Base-by-base conservation (phyloP, 805 yeast species). In the Novakomyces olei region DNA sequence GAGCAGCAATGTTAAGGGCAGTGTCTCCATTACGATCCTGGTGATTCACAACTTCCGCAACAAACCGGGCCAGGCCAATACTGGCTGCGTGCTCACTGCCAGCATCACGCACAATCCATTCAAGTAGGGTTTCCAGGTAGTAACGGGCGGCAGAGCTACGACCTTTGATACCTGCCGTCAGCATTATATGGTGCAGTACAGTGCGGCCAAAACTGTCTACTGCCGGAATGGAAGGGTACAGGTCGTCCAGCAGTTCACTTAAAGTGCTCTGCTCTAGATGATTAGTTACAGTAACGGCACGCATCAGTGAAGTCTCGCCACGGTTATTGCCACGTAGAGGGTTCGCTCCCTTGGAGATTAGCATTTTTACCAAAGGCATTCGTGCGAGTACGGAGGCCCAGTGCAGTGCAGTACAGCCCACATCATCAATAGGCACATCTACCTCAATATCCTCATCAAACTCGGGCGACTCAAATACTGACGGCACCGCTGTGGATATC, bases 301-400 rank as follows among this genome's bases (percentile, higher is more conserved):
- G 65, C 7, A 81, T 68, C 23, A 88, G 58, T 0, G 93, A 78
- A 0, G 93, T 73, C 50, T 88, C 94, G 12, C 96, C 96, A 25
- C 65, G 65, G 40, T 67, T 67, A 51, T 85, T 91, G 28, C 88
- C 67, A 26, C 81, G 55, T 5, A 69, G 61, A 26, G 85, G 62
- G 38, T 67, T 64, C 1, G 91, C 72, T 9, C 79, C 77, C 28
- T 63, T 59, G 26, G 64, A 56, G 19, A 88, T 73, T 10, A 79
- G 60, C 26, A 71, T 71, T 28, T 58, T 67, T 3, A 80, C 85
- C 33, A 83, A 60, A 2, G 69, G 57, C 1, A 72, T 53, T 36
- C 79, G 69, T 0, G 92, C 96, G 49, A 88, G 62, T 0, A 95
- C 78, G 10, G 95, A 72, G 3, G 95, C 91, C 91, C 96, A 78